Conservation (phyloP, 768 basidiomycete genomes). For the Phallus indusiatus region DNA sequence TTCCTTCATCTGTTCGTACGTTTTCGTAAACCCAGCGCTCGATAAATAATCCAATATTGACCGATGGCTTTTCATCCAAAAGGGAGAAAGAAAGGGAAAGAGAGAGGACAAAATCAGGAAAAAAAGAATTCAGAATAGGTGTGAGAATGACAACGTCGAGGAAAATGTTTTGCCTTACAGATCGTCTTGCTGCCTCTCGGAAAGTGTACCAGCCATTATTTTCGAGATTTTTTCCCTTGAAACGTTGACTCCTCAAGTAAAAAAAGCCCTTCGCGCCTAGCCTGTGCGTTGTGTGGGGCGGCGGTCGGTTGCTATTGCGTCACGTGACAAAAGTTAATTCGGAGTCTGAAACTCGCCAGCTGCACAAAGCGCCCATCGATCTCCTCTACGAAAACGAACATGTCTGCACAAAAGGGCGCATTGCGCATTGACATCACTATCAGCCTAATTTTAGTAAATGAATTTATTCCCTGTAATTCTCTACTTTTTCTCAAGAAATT, state of each 20-base stretch:
- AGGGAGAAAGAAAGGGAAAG: not conserved
- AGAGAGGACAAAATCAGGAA: not conserved
- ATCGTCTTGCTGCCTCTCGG: conserved; percentile 5
- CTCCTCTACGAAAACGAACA: not conserved
- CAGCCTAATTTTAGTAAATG: too few species aligned
- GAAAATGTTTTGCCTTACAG: not conserved
- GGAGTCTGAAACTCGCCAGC: not conserved
- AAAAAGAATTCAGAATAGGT: not conserved
- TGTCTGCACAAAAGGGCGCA: not conserved
- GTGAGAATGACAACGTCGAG: not conserved
- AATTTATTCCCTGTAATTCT: too few species aligned
- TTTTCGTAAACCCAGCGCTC: conserved; percentile 51
- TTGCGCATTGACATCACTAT: too few species aligned
- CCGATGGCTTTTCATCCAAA: conserved; percentile 47
- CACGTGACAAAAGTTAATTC: not conserved
- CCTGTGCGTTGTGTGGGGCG: not conserved
- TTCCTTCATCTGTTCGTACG: conserved; percentile 49
- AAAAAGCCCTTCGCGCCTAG: not conserved
- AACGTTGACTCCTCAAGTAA: not conserved
- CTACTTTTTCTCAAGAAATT: too few species aligned
- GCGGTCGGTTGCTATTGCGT: not conserved
- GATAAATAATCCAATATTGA: conserved; percentile 74
- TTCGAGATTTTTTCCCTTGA: not conserved
- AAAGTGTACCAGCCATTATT: conserved; percentile 1
- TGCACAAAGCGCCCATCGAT: not conserved